Evolutionary conservation across 2,329 filamentous ascomycete genomes (phyloP).

Genomic region (Claviceps paspali): DNA sequence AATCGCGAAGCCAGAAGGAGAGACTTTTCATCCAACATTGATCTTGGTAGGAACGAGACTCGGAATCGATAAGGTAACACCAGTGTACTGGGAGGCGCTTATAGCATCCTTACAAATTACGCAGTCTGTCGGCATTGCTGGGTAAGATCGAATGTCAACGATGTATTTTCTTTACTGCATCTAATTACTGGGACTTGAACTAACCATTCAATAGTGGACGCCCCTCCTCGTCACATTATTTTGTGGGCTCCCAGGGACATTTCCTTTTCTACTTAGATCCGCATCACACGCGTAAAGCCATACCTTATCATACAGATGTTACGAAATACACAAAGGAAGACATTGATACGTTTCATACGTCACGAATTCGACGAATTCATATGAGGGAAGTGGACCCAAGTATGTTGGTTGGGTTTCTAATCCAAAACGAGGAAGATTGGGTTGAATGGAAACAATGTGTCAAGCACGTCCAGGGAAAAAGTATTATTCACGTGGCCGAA

Average conservation of each 20-base stretch:
- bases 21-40: slow-evolving; percentile 64
- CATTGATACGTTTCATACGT: slow-evolving; percentile 71
- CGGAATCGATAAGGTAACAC: slow-evolving; percentile 87
- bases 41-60: slow-evolving; percentile 79
- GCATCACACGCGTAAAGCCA: slow-evolving; percentile 64
- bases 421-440: slow-evolving; percentile 73
- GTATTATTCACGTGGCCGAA: slow-evolving; percentile 72
- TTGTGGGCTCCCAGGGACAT: slow-evolving; percentile 47
- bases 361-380: slow-evolving; percentile 66
- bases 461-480: slow-evolving; percentile 61
- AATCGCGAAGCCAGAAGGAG: slow-evolving; percentile 52
- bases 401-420: slow-evolving; percentile 91
- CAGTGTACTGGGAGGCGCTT: slow-evolving; percentile 89
- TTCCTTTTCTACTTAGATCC: slow-evolving; percentile 92
- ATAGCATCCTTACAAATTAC: slow-evolving; percentile 71
- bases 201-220: slow-evolving; percentile 47
- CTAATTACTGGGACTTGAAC: not conserved
- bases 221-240: slow-evolving; percentile 68
- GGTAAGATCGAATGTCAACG: slow-evolving; percentile 37
- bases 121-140: slow-evolving; percentile 92
- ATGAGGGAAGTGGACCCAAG: slow-evolving; percentile 93
- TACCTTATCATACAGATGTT: slow-evolving; percentile 45
- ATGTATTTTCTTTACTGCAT: not conserved
- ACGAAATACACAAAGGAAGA: slow-evolving; percentile 54
- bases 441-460: slow-evolving; percentile 64